phyloP scores from a whole-genome alignment of 1,139 yeast species.

The Yamadazyma diddensiae region DNA sequence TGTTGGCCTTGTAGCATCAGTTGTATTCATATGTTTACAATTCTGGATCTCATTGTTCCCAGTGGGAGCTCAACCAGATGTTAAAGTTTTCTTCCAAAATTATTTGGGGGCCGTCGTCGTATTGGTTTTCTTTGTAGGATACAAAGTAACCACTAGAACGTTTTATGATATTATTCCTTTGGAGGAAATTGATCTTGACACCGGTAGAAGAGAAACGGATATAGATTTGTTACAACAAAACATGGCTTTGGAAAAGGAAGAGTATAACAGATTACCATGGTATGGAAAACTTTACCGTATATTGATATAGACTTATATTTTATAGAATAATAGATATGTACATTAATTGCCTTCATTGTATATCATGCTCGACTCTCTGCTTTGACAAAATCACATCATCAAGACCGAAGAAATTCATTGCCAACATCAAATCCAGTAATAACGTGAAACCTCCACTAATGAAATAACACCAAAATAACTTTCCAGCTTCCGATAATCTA shows the following conservation, averaged over 20 bases:
- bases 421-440: slow-evolving; percentile 44
- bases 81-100: slow-evolving; percentile 51
- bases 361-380: slow-evolving; percentile 19
- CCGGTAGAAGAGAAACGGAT: slow-evolving; percentile 39
- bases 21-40: slow-evolving; percentile 36
- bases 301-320: neutral
- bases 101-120: slow-evolving; percentile 63
- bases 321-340: neutral
- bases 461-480: slow-evolving; percentile 55
- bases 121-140: slow-evolving; percentile 52
- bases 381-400: slow-evolving; percentile 31
- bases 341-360: slow-evolving; percentile 2
- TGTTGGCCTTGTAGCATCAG: slow-evolving; percentile 19
- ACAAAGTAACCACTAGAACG: slow-evolving; percentile 34
- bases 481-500: slow-evolving; percentile 51
- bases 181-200: slow-evolving; percentile 35
- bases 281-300: slow-evolving; percentile 6
- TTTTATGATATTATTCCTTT: slow-evolving; percentile 25
- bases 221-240: slow-evolving; percentile 36
- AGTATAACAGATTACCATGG: slow-evolving; percentile 17
- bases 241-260: slow-evolving; percentile 33
- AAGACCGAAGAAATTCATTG: slow-evolving; percentile 34
- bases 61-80: slow-evolving; percentile 28
- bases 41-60: slow-evolving; percentile 45
- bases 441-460: slow-evolving; percentile 58